Conservation (phyloP, 306 rosid genomes). For the Sicyos edulis region DNA sequence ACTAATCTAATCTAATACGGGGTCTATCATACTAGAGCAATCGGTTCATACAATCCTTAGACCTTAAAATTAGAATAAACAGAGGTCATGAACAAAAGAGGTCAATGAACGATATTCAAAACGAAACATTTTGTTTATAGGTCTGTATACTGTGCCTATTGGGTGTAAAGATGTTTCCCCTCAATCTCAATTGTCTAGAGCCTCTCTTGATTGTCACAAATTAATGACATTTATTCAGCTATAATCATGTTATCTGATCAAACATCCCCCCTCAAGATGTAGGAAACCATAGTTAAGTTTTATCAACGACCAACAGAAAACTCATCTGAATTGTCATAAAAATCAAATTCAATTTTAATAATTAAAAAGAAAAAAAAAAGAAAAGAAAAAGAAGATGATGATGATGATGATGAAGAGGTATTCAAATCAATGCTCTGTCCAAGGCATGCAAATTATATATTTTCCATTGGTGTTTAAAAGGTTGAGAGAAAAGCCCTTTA, state of each 20-base stretch:
- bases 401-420: background rate
- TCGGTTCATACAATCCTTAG: too few relatives aligned
- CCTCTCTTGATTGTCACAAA: background rate
- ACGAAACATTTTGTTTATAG: background rate
- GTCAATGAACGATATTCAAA: background rate
- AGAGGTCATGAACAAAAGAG: background rate
- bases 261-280: background rate
- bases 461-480: background rate
- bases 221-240: conserved; percentile 7
- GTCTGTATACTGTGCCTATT: background rate
- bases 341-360: background rate
- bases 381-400: too few relatives aligned
- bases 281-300: background rate
- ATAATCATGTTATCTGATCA: background rate
- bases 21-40: too few relatives aligned
- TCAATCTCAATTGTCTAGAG: too few relatives aligned
- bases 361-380: too few relatives aligned
- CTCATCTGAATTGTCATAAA: background rate
- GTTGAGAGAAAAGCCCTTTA: conserved; percentile 6
- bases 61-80: background rate
- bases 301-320: background rate
- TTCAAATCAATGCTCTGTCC: background rate
- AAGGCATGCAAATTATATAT: background rate
- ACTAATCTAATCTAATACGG: too few relatives aligned
- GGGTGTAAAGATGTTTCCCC: background rate